phyloP scores from a whole-genome alignment of 2,329 filamentous ascomycete genomes.

The Byssochlamys sp. region DNA sequence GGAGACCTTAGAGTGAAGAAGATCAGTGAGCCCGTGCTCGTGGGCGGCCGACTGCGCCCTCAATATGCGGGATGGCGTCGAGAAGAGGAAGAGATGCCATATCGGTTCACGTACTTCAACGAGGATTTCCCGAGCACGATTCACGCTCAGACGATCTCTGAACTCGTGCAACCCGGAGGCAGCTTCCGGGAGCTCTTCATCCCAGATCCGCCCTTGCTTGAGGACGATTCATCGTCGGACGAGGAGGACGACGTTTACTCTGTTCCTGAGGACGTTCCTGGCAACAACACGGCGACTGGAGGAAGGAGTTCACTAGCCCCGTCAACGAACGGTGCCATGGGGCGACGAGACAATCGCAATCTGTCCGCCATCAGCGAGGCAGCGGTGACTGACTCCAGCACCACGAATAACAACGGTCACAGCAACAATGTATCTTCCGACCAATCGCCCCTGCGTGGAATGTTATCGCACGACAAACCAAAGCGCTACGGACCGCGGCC shows the following conservation, averaged over 20 bases:
- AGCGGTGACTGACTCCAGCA: background rate
- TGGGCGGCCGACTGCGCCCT: conserved; percentile 78
- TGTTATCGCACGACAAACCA: conserved; percentile 20
- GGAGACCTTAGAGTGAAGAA: conserved; percentile 78
- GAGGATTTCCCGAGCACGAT: conserved; percentile 93
- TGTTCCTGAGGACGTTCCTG: conserved; percentile 19
- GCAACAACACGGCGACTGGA: conserved; percentile 1
- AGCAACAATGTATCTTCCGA: conserved; percentile 16
- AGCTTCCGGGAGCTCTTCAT: conserved; percentile 83
- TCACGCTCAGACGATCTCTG: conserved; percentile 88
- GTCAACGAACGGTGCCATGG: background rate
- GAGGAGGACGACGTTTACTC: conserved; percentile 49
- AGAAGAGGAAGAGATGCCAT: conserved; percentile 79
- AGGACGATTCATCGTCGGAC: conserved; percentile 55
- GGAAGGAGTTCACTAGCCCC: conserved; percentile 10
- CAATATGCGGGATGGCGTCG: conserved; percentile 73
- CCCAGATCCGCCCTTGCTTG: conserved; percentile 68
- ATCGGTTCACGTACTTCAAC: conserved; percentile 97
- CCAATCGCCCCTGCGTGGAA: background rate
- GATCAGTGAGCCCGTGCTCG: conserved; percentile 84
- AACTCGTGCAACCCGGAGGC: conserved; percentile 74
- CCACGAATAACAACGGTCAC: conserved; percentile 7
- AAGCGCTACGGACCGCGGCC: conserved; percentile 68
- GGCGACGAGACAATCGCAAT: background rate
- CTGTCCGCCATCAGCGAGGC: background rate